Evolutionary conservation across 352 stramenopile species (phyloP), one percentile per base, ranked within the genome.

Genomic region (Globisporangium mamillatum): DNA sequence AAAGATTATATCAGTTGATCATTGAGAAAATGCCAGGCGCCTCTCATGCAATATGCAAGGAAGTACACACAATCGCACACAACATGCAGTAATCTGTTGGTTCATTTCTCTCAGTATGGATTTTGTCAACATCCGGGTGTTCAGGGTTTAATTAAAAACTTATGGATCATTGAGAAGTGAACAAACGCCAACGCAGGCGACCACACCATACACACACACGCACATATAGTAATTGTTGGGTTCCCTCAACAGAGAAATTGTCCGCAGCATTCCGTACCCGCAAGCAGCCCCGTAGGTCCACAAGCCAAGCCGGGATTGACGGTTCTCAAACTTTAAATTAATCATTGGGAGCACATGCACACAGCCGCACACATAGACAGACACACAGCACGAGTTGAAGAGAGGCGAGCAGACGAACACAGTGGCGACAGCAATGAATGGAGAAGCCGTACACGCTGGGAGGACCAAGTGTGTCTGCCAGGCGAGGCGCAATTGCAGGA

Each of bases 1-100:
- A 91, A 91, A 91, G 83, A 91, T 91, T 91, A 91, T 85, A 84
- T 89, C 81, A 90, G 78, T 89, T 83, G 78, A 91, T 91, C 83
- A 91, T 88, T 74, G 83, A 86, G 78, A 82, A 38, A 50, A 64
- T 32, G 38, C 38, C 59, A 32, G 27, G 38, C 59, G 38, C 38
- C 41, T 25, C 38, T 36, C 24, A 46, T 6, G 4, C 4, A 59
- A 16, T 36, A 10, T 10, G 22, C 52, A 24, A 1, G 36, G 27
- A 32, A 32, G 27, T 32, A 32, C 53, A 38, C 16, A 36, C 12
- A 24, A n/a, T 1, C 53, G 24, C 22, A 18, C 53, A 24, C 53
- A 14, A 20, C 38, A 63, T 18, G 57, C 29, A 61, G 12, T 53
- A 16, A 24, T 34, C 22, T 34, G 27, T 20, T 22, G 50, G 9